These are phyloP conservation scores for Calycina marina DNA, from an alignment of 2,329 filamentous ascomycete genomes.

Conservation along the genomic window DNA sequence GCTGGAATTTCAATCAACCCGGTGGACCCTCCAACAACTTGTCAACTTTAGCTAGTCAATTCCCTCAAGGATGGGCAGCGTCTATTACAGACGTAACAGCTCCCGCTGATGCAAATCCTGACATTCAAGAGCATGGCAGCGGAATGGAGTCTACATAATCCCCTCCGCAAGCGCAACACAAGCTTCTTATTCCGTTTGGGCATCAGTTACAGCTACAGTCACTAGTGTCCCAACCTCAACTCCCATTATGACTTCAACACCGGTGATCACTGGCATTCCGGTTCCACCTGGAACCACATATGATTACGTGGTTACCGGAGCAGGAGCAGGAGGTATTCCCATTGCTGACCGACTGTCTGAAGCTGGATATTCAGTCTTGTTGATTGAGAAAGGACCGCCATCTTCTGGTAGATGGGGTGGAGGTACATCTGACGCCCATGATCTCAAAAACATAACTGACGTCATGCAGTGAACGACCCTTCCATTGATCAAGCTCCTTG, in stretches of 20 bases:
- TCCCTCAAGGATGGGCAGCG: conserved; percentile 42
- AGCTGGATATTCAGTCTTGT: conserved; percentile 47
- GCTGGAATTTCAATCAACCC: conserved; percentile 37
- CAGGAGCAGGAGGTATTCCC: conserved; percentile 36
- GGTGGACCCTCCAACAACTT: conserved; percentile 27
- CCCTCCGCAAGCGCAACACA: conserved; percentile 29
- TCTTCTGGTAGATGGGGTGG: conserved; percentile 53
- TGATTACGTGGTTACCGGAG: conserved; percentile 40
- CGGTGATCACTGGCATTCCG: conserved; percentile 29
- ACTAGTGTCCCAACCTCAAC: conserved; percentile 21
- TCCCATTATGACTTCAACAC: conserved; percentile 28
- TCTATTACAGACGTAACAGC: conserved; percentile 25
- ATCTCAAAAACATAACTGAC: background rate
- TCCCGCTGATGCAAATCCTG: conserved; percentile 29
- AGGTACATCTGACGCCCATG: conserved; percentile 15
- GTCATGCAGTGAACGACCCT: conserved; percentile 1
- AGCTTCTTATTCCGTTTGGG: conserved; percentile 22
- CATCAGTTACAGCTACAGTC: conserved; percentile 16
- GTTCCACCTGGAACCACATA: conserved; percentile 31
- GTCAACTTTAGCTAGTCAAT: conserved; percentile 28
- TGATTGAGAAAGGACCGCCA: conserved; percentile 44
- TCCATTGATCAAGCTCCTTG: conserved; percentile 29
- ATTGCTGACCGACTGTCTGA: conserved; percentile 45
- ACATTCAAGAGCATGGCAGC: conserved; percentile 39
- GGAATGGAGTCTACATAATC: conserved; percentile 35